Conservation (phyloP, 331 rosid genomes). For the Rosa hybrid region DNA sequence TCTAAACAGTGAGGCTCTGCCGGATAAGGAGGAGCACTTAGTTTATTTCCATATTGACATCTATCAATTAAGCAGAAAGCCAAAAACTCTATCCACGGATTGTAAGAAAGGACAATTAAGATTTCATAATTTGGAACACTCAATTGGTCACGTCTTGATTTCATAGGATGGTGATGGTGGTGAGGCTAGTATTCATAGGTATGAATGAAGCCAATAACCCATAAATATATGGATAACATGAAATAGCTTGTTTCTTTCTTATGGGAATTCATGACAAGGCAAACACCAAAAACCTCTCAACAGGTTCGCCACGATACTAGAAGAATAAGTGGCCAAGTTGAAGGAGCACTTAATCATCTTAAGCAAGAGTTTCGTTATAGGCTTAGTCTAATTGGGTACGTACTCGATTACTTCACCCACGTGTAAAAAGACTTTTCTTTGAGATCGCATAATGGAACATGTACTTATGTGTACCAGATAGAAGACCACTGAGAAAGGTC, state of each 20-base stretch:
- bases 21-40: constrained; percentile 18
- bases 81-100: neutral
- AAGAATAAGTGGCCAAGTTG: constrained; percentile 37
- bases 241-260: neutral
- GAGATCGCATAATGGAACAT: neutral
- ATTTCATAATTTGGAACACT: constrained; percentile 21
- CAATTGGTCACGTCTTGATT: constrained; percentile 9
- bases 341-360: constrained; percentile 24
- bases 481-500: constrained; percentile 13
- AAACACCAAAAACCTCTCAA: constrained; percentile 26
- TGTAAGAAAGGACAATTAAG: constrained; percentile 19
- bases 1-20: constrained; percentile 5
- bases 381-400: constrained; percentile 12
- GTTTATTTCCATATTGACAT: neutral
- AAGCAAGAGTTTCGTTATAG: constrained; percentile 5
- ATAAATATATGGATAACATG: constrained; percentile 22
- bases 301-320: constrained; percentile 31
- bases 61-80: neutral
- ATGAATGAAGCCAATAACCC: neutral
- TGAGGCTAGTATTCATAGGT: constrained; percentile 13
- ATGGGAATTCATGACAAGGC: constrained; percentile 28
- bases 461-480: constrained; percentile 25
- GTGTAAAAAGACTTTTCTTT: neutral
- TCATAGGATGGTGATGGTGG: constrained; percentile 21
- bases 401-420: constrained; percentile 21